Percentiles rank a stretch among this genome's conserved stretches.
phyloP scores from a whole-genome alignment of 768 basidiomycete species.

The Tricholomella constricta region DNA sequence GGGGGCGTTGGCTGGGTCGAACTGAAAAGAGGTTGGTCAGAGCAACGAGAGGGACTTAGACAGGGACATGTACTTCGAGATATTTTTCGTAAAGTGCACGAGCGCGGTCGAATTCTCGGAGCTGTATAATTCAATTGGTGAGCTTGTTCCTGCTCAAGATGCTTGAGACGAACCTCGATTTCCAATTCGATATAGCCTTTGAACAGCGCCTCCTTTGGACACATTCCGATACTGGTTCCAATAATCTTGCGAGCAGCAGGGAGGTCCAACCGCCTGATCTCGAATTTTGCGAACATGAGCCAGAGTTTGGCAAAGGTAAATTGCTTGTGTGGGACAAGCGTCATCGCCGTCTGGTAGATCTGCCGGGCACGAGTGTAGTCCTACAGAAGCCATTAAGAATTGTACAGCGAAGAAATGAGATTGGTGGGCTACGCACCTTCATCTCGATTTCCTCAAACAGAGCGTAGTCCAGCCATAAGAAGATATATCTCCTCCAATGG shows the following conservation, averaged over 20 bases:
- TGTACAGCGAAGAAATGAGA: background rate
- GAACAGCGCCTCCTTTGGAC: conserved; percentile 93
- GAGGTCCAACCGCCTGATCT: conserved; percentile 81
- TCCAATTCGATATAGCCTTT: conserved; percentile 95
- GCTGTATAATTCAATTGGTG: conserved; percentile 36
- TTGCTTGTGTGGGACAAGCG: conserved; percentile 90
- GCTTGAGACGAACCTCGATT: conserved; percentile 62
- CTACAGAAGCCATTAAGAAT: conserved; percentile 35
- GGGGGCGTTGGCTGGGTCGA: conserved; percentile 85
- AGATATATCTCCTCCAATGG: conserved; percentile 88
- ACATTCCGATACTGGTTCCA: conserved; percentile 92
- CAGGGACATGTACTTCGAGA: conserved; percentile 64
- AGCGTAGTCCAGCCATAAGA: conserved; percentile 94
- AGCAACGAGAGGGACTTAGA: background rate
- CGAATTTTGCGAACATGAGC: conserved; percentile 91
- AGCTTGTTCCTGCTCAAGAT: background rate
- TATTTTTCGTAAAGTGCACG: conserved; percentile 93
- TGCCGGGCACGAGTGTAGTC: conserved; percentile 86
- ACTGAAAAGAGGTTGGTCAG: conserved; percentile 39
- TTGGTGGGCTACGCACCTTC: conserved; percentile 53
- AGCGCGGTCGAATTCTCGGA: conserved; percentile 95
- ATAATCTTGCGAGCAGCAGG: conserved; percentile 85
- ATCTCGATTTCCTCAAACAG: conserved; percentile 96
- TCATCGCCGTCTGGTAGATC: conserved; percentile 88
- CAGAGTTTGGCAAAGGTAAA: conserved; percentile 99